A percentile compares a stretch with the other conserved stretches of the same genome.
phyloP scores from a whole-genome alignment of 1,284 basidiomycete genomes.

The Cryptococcus sp. region DNA sequence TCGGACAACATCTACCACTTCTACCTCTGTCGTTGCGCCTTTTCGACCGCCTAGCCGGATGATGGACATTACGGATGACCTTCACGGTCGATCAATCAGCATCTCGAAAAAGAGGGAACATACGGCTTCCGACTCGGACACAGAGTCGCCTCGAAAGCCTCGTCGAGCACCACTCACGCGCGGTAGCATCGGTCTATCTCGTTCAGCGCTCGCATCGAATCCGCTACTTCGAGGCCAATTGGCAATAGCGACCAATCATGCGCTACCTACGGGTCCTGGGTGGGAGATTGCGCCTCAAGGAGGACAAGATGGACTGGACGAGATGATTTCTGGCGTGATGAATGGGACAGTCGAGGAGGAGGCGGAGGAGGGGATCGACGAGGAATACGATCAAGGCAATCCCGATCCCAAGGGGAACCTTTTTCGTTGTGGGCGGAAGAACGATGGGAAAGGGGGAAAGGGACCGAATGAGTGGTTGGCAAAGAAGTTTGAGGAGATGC shows the following conservation, averaged over 20 bases:
- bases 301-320: conserved; percentile 32
- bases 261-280: conserved; percentile 19
- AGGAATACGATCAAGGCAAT: neutral
- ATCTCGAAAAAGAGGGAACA: conserved; percentile 27
- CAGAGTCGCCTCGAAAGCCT: conserved; percentile 26
- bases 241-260: conserved; percentile 24
- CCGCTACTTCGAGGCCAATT: neutral
- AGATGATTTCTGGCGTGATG: conserved; percentile 31
- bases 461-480: conserved; percentile 45
- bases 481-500: conserved; percentile 37
- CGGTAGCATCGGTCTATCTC: neutral
- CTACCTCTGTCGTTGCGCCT: neutral
- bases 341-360: conserved; percentile 19
- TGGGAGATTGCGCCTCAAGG: conserved; percentile 19
- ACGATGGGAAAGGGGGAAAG: conserved; percentile 19
- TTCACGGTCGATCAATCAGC: conserved; percentile 14
- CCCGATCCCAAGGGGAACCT: conserved; percentile 1
- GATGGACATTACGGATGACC: conserved; percentile 24
- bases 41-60: conserved; percentile 9
- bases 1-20: conserved; percentile 2
- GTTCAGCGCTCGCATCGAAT: neutral
- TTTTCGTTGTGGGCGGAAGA: conserved; percentile 36
- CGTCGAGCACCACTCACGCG: conserved; percentile 1
- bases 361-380: neutral
- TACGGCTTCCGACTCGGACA: conserved; percentile 35